phyloP scores from a whole-genome alignment of 192 early-diverging fungal genomes.

The Podila verticillata region DNA sequence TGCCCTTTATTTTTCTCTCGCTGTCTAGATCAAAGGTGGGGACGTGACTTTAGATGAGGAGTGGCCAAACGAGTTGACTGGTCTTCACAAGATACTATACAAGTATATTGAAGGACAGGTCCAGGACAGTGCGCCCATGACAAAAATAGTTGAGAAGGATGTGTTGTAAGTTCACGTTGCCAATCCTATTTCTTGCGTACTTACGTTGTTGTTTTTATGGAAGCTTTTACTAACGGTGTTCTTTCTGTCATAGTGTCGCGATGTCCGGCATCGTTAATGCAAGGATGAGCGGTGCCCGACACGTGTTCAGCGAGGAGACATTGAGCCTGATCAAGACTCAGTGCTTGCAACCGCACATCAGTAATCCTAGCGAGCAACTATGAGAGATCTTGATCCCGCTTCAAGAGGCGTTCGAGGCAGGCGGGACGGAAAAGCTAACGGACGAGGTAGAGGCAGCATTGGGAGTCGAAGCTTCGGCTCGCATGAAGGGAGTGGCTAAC shows the following conservation, averaged over 20 bases:
- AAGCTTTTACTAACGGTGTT: neutral
- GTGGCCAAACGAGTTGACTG: constrained; percentile 27
- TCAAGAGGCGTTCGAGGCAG: constrained; percentile 18
- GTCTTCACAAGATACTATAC: constrained; percentile 20
- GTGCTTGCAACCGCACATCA: constrained; percentile 15
- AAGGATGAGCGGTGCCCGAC: constrained; percentile 19
- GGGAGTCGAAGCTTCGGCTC: constrained; percentile 17
- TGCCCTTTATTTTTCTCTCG: constrained; percentile 3
- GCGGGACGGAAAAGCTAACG: constrained; percentile 3
- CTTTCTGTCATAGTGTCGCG: constrained; percentile 16
- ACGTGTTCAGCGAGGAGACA: constrained; percentile 16
- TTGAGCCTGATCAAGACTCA: constrained; percentile 15
- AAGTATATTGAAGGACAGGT: constrained; percentile 28
- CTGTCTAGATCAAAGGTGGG: constrained; percentile 30
- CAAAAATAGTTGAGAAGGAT: constrained; percentile 19
- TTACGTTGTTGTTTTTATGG: constrained; percentile 7
- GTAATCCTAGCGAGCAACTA: constrained; percentile 13
- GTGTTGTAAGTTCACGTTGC: constrained; percentile 14
- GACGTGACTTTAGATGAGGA: constrained; percentile 31
- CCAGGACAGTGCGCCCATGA: constrained; percentile 6
- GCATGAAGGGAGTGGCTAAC: neutral
- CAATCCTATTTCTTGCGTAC: neutral
- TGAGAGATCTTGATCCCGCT: constrained; percentile 6
- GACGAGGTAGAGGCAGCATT: constrained; percentile 17
- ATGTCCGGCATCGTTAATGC: constrained; percentile 23